Evolutionary conservation across 148 eudicot genomes (phyloP).

Genomic region (Arctostaphylos glauca): DNA sequence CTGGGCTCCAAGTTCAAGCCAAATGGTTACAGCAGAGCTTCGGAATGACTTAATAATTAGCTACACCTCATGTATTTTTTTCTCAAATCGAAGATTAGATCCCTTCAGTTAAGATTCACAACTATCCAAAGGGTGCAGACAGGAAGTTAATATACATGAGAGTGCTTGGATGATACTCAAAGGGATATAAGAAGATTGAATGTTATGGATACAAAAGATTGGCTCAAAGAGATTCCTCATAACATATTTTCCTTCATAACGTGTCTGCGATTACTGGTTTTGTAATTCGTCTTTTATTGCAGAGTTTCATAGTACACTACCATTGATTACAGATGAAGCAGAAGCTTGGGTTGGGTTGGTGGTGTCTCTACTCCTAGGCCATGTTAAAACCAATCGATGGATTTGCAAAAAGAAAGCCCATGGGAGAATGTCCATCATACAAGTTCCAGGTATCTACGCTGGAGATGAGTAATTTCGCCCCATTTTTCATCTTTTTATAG

Average conservation of each 20-base stretch:
- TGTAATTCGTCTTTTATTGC: not conserved
- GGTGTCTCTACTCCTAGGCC: not conserved
- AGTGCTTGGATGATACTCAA: not conserved
- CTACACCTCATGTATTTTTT: not conserved
- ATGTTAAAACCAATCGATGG: not conserved
- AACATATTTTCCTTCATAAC: not conserved
- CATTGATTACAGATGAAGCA: not conserved
- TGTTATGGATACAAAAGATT: not conserved
- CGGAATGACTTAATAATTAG: not conserved
- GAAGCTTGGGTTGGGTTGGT: not conserved
- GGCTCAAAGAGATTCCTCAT: not conserved
- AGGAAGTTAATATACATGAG: not conserved
- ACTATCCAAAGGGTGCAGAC: not conserved
- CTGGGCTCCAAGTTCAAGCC: constrained; percentile 64
- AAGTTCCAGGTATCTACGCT: not conserved
- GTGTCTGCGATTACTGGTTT: not conserved
- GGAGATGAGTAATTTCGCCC: not conserved
- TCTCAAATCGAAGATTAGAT: not conserved
- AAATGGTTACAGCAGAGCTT: constrained; percentile 59
- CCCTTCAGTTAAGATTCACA: not conserved
- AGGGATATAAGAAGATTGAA: too few species aligned
- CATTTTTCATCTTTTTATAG: too few species aligned
- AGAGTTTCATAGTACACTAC: not conserved
- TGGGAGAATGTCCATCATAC: not conserved
- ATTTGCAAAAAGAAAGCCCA: not conserved